phyloP scores from a whole-genome alignment of 108 stramenopile genomes.

The Cyclotella distinguenda region DNA sequence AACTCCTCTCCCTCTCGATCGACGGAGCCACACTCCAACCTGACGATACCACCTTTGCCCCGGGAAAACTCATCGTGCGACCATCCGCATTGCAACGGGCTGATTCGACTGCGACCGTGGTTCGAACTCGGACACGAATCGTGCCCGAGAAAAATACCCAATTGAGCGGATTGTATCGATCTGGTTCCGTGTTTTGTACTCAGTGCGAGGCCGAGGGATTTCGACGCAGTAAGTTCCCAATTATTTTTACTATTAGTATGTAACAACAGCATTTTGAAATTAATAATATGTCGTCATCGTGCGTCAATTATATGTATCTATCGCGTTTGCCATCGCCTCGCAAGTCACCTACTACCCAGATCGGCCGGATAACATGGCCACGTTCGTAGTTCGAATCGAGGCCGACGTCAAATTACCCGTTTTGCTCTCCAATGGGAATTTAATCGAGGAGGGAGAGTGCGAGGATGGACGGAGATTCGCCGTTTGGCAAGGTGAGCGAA shows the following conservation, averaged over 20 bases:
- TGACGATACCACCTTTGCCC: conserved; percentile 34
- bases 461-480: conserved; percentile 71
- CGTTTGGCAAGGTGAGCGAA: conserved; percentile 83
- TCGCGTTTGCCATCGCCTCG: no score
- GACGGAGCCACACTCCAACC: conserved; percentile 28
- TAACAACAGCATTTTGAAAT: conserved; percentile 16
- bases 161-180: conserved; percentile 91
- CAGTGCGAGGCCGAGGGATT: conserved; percentile 91
- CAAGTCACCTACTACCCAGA: conserved; percentile 95
- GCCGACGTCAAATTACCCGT: conserved; percentile 80
- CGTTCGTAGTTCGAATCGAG: conserved; percentile 77
- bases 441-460: conserved; percentile 57
- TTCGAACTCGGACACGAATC: not conserved
- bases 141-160: conserved; percentile 91
- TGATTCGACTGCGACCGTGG: not conserved
- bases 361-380: conserved; percentile 95
- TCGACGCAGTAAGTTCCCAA: not conserved
- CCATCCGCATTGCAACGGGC: conserved; percentile 18
- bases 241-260: not conserved
- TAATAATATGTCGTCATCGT: no score
- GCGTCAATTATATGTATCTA: no score
- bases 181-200: conserved; percentile 88
- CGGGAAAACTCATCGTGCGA: conserved; percentile 31
- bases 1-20: conserved; percentile 27
- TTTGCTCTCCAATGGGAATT: conserved; percentile 92